These are phyloP conservation scores for Arthroderma sp. DNA, from an alignment of 2,329 filamentous ascomycete genomes.

Conservation along the genomic window DNA sequence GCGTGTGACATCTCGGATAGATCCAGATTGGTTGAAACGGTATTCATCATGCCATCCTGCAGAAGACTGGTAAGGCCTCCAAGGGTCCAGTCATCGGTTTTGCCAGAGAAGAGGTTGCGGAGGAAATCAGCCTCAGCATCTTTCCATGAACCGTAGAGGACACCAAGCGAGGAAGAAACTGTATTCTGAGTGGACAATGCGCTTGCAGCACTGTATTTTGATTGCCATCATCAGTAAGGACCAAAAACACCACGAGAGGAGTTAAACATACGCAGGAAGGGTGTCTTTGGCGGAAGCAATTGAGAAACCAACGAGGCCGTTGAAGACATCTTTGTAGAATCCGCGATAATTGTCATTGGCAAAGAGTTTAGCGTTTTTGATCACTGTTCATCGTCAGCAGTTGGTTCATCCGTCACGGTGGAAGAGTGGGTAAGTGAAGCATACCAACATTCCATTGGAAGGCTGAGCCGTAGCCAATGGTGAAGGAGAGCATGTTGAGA, in stretches of 20 bases:
- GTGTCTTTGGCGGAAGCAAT: conserved; percentile 1
- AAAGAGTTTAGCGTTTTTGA: conserved; percentile 1
- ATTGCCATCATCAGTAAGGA: not conserved
- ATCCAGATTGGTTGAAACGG: not conserved
- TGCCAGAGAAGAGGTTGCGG: not conserved
- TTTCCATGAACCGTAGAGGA: not conserved
- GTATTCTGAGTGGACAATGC: not conserved
- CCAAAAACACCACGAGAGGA: not conserved
- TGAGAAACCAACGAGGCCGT: not conserved
- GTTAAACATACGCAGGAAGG: conserved; percentile 2
- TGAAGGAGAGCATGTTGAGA: not conserved
- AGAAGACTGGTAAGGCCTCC: not conserved
- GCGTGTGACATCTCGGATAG: not conserved
- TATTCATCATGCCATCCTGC: not conserved
- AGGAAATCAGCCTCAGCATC: not conserved
- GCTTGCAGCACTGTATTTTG: not conserved
- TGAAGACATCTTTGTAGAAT: conserved; percentile 3
- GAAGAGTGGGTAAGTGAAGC: not conserved
- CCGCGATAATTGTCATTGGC: conserved; percentile 3
- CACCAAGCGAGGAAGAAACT: not conserved
- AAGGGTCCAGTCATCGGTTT: not conserved
- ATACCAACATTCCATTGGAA: conserved; percentile 4
- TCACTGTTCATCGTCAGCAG: not conserved
- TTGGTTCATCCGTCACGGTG: not conserved
- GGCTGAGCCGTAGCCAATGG: conserved; percentile 1